Conservation (phyloP, 2,329 filamentous ascomycete species). For the Pseudodiploospora longispora region DNA sequence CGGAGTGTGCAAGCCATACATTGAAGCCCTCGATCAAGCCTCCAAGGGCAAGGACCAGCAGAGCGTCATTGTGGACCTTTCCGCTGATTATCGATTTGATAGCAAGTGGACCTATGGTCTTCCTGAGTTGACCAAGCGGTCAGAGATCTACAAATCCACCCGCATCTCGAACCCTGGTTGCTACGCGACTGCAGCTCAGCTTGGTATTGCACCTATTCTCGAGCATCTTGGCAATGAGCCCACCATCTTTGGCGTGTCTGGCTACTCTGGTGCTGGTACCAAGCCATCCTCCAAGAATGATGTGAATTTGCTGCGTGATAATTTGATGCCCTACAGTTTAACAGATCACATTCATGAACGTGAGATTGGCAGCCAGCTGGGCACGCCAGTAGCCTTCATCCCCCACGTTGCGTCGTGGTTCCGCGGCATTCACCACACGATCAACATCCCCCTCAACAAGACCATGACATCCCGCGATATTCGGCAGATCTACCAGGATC, state of each 20-base stretch:
- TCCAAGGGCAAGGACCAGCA: conserved; percentile 45
- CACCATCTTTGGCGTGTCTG: conserved; percentile 81
- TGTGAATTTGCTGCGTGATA: conserved; percentile 70
- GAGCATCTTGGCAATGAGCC: conserved; percentile 69
- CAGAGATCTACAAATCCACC: conserved; percentile 66
- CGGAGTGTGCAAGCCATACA: conserved; percentile 86
- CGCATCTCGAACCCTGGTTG: conserved; percentile 91
- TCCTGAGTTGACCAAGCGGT: conserved; percentile 73
- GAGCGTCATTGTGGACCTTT: conserved; percentile 83
- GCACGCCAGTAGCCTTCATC: conserved; percentile 69
- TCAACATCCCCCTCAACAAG: conserved; percentile 80
- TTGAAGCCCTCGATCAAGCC: conserved; percentile 74
- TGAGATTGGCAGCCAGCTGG: conserved; percentile 77
- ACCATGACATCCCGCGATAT: conserved; percentile 88
- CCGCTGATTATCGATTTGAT: conserved; percentile 94
- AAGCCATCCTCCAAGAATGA: conserved; percentile 95
- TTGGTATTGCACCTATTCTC: conserved; percentile 77
- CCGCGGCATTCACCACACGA: conserved; percentile 87
- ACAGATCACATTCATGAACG: conserved; percentile 93
- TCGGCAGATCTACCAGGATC: conserved; percentile 88
- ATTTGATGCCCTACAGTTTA: conserved; percentile 70
- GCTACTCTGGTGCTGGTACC: conserved; percentile 90
- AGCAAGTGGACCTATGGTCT: conserved; percentile 68
- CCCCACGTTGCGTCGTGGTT: conserved; percentile 97
- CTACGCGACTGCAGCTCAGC: conserved; percentile 87